phyloP scores from a whole-genome alignment of 352 stramenopile species.

The Phytopythium boreale region DNA sequence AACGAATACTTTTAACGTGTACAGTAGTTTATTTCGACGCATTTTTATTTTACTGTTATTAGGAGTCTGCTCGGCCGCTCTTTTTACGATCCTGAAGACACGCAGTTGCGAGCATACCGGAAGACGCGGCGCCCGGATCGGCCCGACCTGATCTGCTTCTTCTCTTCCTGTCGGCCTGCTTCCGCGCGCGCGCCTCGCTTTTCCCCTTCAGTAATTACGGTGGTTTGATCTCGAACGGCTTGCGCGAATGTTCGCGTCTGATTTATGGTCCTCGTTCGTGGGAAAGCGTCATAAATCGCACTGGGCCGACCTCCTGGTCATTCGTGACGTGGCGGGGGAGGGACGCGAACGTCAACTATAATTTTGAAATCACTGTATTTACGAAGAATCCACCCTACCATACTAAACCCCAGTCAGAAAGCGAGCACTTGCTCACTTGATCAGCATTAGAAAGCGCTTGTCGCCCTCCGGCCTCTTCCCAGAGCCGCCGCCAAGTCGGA shows the following conservation, averaged over 20 bases:
- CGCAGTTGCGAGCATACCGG: neutral
- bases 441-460: too few species aligned
- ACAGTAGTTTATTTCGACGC: neutral
- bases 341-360: neutral
- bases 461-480: too few species aligned
- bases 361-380: neutral
- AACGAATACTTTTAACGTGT: neutral
- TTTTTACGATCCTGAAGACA: too few species aligned
- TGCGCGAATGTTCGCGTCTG: too few species aligned
- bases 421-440: too few species aligned
- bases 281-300: neutral
- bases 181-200: neutral
- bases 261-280: too few species aligned
- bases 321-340: neutral
- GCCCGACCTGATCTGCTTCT: neutral
- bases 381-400: neutral
- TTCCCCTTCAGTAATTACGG: too few species aligned
- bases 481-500: neutral
- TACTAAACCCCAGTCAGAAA: neutral
- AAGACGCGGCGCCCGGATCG: neutral
- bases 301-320: neutral
- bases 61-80: neutral
- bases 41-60: neutral
- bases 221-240: too few species aligned
- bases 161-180: neutral